A percentile compares a stretch with the other conserved stretches of the same genome.
These are phyloP conservation scores for Terfezia claveryi DNA, from an alignment of 495 filamentous ascomycete genomes.

Conservation along the genomic window DNA sequence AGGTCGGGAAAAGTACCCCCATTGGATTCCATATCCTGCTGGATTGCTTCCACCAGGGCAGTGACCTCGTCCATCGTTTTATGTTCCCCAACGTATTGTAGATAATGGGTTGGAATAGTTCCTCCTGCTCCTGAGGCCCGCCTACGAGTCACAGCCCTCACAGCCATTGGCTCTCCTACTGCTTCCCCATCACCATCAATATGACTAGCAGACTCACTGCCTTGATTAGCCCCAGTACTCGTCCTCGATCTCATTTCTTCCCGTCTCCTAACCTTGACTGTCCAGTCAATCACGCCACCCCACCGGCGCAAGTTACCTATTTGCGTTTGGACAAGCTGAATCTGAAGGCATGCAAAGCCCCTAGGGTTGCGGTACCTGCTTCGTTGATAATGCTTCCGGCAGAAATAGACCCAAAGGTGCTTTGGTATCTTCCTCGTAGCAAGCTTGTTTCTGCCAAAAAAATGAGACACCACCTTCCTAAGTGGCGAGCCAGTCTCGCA, in stretches of 20 bases:
- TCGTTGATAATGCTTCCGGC: constrained; percentile 73
- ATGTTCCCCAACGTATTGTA: constrained; percentile 5
- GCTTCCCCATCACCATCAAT: constrained; percentile 14
- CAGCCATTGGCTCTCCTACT: constrained; percentile 4
- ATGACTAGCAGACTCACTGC: background rate
- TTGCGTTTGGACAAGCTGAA: constrained; percentile 34
- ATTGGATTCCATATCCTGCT: constrained; percentile 16
- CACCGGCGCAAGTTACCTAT: constrained; percentile 37
- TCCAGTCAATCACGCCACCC: constrained; percentile 27
- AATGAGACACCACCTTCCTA: constrained; percentile 60
- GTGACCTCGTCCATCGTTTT: constrained; percentile 18
- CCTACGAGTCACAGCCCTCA: background rate
- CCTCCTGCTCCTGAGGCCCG: constrained; percentile 14
- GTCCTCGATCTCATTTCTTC: constrained; percentile 22
- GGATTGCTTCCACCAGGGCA: constrained; percentile 14
- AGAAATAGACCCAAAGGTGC: constrained; percentile 45
- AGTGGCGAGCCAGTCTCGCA: constrained; percentile 31
- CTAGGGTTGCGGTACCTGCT: constrained; percentile 38
- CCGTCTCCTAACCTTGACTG: constrained; percentile 32
- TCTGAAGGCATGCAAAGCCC: constrained; percentile 38
- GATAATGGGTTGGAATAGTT: constrained; percentile 1
- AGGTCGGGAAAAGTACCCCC: constrained; percentile 19
- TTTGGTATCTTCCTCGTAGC: constrained; percentile 45
- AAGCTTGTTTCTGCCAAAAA: constrained; percentile 75
- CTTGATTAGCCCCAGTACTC: background rate